Evolutionary conservation across 2,329 filamentous ascomycete species (phyloP).

Genomic region (Daldinia eschscholtzii): DNA sequence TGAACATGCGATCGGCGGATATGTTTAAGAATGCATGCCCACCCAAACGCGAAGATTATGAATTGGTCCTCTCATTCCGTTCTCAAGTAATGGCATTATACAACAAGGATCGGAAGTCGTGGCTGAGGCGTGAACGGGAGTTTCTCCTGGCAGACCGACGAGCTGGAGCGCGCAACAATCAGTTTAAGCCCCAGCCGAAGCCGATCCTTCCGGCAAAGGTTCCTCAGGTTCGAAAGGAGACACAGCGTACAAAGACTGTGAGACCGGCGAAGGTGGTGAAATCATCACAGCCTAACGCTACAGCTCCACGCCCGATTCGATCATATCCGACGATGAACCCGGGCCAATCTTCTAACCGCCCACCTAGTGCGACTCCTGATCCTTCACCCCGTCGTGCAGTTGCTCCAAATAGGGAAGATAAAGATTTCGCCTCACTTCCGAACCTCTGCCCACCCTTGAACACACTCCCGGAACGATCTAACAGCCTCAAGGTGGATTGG

Average conservation of each 20-base stretch:
- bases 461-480: constrained; percentile 74
- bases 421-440: constrained; percentile 78
- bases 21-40: constrained; percentile 61
- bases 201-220: constrained; percentile 61
- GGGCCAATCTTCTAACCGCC: constrained; percentile 49
- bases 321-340: constrained; percentile 48
- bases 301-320: constrained; percentile 50
- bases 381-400: constrained; percentile 63
- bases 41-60: constrained; percentile 66
- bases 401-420: constrained; percentile 81
- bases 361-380: constrained; percentile 62
- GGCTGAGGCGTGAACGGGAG: constrained; percentile 65
- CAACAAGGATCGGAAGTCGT: constrained; percentile 59
- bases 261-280: constrained; percentile 50
- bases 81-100: constrained; percentile 65
- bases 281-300: constrained; percentile 50
- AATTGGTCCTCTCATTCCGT: constrained; percentile 65
- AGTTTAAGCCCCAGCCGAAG: constrained; percentile 54
- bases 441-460: constrained; percentile 79
- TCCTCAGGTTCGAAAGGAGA: constrained; percentile 48
- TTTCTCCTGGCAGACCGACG: constrained; percentile 63
- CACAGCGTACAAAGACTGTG: constrained; percentile 53
- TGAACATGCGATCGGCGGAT: constrained; percentile 58
- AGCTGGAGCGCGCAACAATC: constrained; percentile 57
- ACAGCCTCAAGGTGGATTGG: constrained; percentile 87